Base-by-base conservation (phyloP, 495 filamentous ascomycete genomes). In the Hypoxylon subgilvum region DNA sequence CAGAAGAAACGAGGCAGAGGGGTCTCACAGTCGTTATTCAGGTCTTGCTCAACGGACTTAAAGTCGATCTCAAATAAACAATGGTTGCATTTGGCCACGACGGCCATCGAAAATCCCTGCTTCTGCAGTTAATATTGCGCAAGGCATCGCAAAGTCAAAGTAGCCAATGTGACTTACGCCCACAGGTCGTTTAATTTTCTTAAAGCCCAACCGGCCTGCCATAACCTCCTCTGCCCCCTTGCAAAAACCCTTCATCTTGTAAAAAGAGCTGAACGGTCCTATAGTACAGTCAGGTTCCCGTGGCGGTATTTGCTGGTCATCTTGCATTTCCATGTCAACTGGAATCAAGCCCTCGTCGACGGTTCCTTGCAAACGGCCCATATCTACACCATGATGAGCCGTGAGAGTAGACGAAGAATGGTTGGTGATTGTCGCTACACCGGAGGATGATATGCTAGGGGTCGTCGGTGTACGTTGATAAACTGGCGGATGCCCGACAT, bases 201-300 rank as follows among this genome's bases (percentile, higher is more conserved):
- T 75, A 36, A 75, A 71, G 14, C 74, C 75, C 10, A 69, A 39
- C 2, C 67, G 65, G 9, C 73, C 70, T 17, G 63, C 65, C 23
- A 71, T 60, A 9, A 69, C 63, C 18, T 73, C 72, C 23, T 67
- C 72, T 6, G 74, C 73, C 3, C 75, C 75, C n/a, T 71, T 72
- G 32, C 75, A 78, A 57, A 78, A 74, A 12, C 72, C 72, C 31
- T 78, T 78, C 10, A 69, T 36, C 52, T 68, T 69, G 23, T 74
- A 70, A 54, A 76, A 73, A 2, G 75, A 76, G 38, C 71, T 73
- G 7, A 36, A 39, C 8, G 66, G 57, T 7, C 54, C 68, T 45
- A 78, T 73, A 25, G 47, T 66, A 45, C 68, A 71, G 40, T 71
- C 72, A 4, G 63, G 40, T 44, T 72, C 65, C 39, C 61, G 57